Evolutionary conservation across 208 protist genomes (phyloP).

Genomic region (Acanthamoeba quina): DNA sequence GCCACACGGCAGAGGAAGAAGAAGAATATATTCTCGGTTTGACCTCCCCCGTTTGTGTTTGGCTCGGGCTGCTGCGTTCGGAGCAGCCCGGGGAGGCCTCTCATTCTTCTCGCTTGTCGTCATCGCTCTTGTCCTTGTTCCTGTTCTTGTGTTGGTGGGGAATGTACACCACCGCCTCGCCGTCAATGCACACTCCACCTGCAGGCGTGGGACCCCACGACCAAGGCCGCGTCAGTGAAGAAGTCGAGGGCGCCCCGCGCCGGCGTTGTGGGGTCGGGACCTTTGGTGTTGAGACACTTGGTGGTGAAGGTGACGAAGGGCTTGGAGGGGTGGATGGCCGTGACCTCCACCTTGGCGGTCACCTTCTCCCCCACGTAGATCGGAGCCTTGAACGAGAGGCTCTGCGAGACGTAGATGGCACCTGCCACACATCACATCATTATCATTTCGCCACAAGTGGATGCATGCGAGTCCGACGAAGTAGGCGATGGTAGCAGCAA

Average conservation of each 20-base stretch:
- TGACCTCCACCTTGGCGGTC: slow-evolving; percentile 35
- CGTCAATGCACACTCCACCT: slow-evolving; percentile 13
- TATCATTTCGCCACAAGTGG: no score
- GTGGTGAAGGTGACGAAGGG: slow-evolving; percentile 62
- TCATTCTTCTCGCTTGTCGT: neutral
- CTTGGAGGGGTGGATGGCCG: neutral
- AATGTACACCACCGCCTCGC: slow-evolving; percentile 37
- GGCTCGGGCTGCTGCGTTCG: no score
- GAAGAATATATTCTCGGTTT: no score
- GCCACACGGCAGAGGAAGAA: neutral
- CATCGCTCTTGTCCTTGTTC: neutral
- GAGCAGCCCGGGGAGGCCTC: neutral
- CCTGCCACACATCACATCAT: neutral
- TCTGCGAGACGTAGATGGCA: slow-evolving; percentile 67
- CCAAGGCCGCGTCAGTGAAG: neutral
- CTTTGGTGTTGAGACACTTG: slow-evolving; percentile 17
- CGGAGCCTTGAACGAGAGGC: slow-evolving; percentile 39
- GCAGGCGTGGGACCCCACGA: neutral
- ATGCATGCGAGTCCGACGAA: no score
- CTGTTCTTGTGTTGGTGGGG: slow-evolving; percentile 23
- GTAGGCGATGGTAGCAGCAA: no score
- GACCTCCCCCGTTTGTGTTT: no score
- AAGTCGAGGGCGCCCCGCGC: no score
- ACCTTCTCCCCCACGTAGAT: slow-evolving; percentile 62
- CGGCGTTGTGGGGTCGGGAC: no score